Evolutionary conservation across 345 rosid genomes (phyloP), one percentile per base, ranked within the genome.

Genomic region (Lumnitzera littorea): DNA sequence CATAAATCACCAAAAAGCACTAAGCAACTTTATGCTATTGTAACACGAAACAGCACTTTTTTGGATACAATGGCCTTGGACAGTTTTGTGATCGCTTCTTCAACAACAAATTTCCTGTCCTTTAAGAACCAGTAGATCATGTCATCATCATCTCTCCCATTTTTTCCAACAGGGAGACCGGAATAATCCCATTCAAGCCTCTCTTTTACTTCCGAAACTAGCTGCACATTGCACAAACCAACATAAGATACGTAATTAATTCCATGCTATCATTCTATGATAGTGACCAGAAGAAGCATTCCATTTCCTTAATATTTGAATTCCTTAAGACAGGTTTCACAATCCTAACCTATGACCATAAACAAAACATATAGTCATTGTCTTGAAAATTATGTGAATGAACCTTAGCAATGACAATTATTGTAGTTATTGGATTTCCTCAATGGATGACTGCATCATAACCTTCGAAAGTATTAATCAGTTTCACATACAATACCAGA

Each of bases 91-190:
- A 79, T 60, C 0, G 97, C 83, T 62, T 83, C 87, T 50, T 89
- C 88, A 0, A 82, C 80, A 0, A 84, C 85, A 71, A 82, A 89
- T 51, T 69, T 84, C 58, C 90, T 72, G 70, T 94, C 97, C 78
- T 75, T 83, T 16, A 90, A 61, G 67, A 82, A 94, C 99, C 99
- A 84, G 4, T 85, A 81, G 50, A 90, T 90, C 96, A 90, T 82
- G 24, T 85, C 91, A 63, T 90, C 97, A 75, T 92, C 99, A 62
- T 90, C 91, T 80, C 97, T 80, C 60, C 96, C 99, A 71, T 87
- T 69, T 74, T 76, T 86, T 12, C 97, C 99, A 15, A 83, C 60
- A 0, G 91, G 86, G 16, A 94, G 96, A 74, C 74, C 67, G 50
- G n/a, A 17, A 56, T 82, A 62, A 41, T 86, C 85, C 62, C 71